Base-by-base conservation (phyloP, 345 rosid genomes). In the Jatropha curcas region DNA sequence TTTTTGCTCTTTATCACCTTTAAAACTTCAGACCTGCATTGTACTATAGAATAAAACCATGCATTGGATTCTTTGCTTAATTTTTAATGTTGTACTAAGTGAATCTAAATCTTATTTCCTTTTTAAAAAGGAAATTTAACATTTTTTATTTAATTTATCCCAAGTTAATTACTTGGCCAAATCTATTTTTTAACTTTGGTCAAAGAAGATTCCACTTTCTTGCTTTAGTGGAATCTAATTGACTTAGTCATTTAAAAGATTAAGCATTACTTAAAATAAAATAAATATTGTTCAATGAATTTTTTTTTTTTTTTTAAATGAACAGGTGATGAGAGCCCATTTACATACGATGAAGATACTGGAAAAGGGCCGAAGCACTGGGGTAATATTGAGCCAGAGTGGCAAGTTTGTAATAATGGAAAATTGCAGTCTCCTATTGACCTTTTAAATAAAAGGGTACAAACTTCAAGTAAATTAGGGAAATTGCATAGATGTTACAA, bases 381-480 rank as follows among this genome's bases (percentile, higher is more conserved):
- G 97, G 98, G 98, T 39, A 76, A 78, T 34, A 37, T 91, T 25
- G 82, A 81, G 61, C 77, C 78, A 1, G 83, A 88, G 11, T 93
- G 97, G 96, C 16, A 72, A 22, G 20, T 63, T 27, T 93, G 98
- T 28, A 65, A 76, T 43, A 82, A 78, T 53, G 98, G 97, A 76
- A 33, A 77, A 14, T 83, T 87, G 90, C 97, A 93, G 65, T 93
- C 98, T 52, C 98, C 96, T 0, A 84, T 91, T 39, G 89, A 91
- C 74, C 75, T 93, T 30, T 65, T 77, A 64, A 50, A 79, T 48
- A 71, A 85, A 65, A 84, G 88, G 65, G 90, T 90, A 66, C 30
- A 76, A 71, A 10, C 73, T 43, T 22, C 71, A 31, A 75, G 77
- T 14, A 37, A 12, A 20, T 39, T 84, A 13, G 90, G 88, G 4